These are phyloP conservation scores for Globisporangium rhizosaccharum DNA, from an alignment of 352 stramenopile genomes.

Conservation along the genomic window DNA sequence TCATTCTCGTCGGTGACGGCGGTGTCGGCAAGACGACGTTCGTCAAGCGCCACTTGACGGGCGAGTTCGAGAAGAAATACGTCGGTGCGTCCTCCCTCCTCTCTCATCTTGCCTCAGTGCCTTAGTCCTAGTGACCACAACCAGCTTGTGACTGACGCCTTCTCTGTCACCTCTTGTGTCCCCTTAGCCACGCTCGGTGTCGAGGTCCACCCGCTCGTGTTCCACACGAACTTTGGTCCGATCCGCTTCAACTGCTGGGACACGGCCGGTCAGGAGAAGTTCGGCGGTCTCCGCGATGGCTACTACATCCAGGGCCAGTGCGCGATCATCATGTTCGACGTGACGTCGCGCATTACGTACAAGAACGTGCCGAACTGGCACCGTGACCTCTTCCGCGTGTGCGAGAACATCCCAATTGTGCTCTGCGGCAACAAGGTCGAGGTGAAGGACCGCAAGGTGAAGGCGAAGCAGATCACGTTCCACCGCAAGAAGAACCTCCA, in stretches of 20 bases:
- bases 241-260: conserved; percentile 99
- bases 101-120: background rate
- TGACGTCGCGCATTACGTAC: conserved; percentile 99
- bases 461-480: conserved; percentile 99
- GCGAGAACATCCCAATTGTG: conserved; percentile 99
- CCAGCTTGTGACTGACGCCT: background rate
- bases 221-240: conserved; percentile 98
- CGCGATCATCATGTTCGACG: conserved; percentile 99
- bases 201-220: conserved; percentile 98
- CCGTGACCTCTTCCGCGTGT: conserved; percentile 98
- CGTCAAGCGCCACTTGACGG: conserved; percentile 99
- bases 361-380: conserved; percentile 99
- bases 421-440: conserved; percentile 99
- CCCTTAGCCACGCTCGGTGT: conserved; percentile 94
- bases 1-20: conserved; percentile 99
- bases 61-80: conserved; percentile 99
- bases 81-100: conserved; percentile 51
- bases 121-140: background rate
- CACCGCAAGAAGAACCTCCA: conserved; percentile 99
- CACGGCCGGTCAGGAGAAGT: conserved; percentile 99
- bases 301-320: conserved; percentile 99
- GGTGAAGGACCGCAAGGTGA: conserved; percentile 99
- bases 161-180: background rate
- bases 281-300: conserved; percentile 92
- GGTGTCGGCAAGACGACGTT: conserved; percentile 99